Percentiles rank a stretch among this genome's conserved stretches.
Conservation (phyloP, 2,329 filamentous ascomycete species). For the Fusarium sp. region DNA sequence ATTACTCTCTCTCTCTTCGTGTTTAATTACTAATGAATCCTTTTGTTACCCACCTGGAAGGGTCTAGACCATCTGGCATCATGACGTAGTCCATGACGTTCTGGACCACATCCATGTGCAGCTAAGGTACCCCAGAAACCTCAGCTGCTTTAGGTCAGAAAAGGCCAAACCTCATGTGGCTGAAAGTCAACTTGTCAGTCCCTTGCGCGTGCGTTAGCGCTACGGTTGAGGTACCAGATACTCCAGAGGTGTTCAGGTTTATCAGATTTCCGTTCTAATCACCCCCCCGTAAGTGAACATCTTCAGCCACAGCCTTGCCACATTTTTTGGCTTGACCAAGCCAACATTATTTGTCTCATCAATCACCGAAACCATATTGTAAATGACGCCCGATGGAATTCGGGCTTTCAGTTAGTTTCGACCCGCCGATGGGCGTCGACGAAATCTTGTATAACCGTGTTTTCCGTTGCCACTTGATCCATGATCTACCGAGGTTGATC, state of each 20-base stretch:
- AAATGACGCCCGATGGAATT: conserved; percentile 15
- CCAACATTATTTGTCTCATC: not conserved
- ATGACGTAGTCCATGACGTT: conserved; percentile 21
- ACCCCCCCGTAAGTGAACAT: not conserved
- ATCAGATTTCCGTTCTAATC: not conserved
- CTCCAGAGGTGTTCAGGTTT: not conserved
- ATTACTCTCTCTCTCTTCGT: not conserved
- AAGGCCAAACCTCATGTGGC: not conserved
- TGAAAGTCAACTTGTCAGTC: not conserved
- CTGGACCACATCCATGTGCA: not conserved
- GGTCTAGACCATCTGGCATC: conserved; percentile 21
- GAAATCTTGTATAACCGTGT: not conserved
- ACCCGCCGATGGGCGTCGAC: conserved; percentile 9
- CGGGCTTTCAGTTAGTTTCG: conserved; percentile 7
- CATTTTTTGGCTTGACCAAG: not conserved
- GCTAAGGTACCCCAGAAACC: not conserved
- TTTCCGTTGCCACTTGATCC: conserved; percentile 16
- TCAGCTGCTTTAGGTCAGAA: not conserved
- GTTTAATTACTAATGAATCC: not conserved
- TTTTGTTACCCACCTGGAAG: not conserved
- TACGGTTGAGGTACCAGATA: not conserved
- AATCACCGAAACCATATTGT: not conserved
- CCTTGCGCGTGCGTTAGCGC: not conserved
- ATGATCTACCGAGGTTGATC: not conserved
- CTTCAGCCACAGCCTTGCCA: not conserved